Evolutionary conservation across 345 rosid species (phyloP).

Genomic region (Atalantia buxifolia): DNA sequence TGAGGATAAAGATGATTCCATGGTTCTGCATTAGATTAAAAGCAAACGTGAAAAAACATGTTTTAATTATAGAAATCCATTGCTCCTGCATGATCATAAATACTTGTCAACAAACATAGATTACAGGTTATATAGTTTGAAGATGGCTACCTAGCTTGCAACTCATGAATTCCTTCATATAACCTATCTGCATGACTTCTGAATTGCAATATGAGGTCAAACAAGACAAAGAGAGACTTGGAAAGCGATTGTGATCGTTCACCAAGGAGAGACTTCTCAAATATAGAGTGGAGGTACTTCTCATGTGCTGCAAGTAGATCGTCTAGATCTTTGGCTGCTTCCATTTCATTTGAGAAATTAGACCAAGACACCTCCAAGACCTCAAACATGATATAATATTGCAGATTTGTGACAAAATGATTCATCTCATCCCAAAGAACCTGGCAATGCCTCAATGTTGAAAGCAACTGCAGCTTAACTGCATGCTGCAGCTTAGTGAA

Average conservation of each 20-base stretch:
- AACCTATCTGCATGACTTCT: constrained; percentile 89
- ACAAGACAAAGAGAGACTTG: constrained; percentile 75
- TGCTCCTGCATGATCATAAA: neutral
- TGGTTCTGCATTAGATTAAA: constrained; percentile 41
- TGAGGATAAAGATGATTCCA: constrained; percentile 49
- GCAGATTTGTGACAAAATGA: constrained; percentile 94
- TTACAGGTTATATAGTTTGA: neutral
- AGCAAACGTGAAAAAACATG: neutral
- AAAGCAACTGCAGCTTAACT: constrained; percentile 73
- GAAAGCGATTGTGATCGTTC: constrained; percentile 78
- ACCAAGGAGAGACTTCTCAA: constrained; percentile 90
- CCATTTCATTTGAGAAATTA: constrained; percentile 83
- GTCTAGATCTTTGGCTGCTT: constrained; percentile 89
- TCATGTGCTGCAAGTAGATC: constrained; percentile 96
- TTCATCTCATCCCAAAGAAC: constrained; percentile 97
- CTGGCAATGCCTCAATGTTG: constrained; percentile 88
- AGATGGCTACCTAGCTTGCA: constrained; percentile 74
- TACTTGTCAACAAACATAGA: neutral
- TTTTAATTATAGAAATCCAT: neutral
- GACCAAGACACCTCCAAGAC: constrained; percentile 98
- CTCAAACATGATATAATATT: constrained; percentile 97
- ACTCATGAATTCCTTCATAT: constrained; percentile 81
- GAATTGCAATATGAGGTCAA: constrained; percentile 83
- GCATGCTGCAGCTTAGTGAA: constrained; percentile 69
- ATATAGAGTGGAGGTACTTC: constrained; percentile 78